Base-by-base conservation (phyloP, 2,329 filamentous ascomycete genomes). In the Aspergillus pseudotamarii region DNA sequence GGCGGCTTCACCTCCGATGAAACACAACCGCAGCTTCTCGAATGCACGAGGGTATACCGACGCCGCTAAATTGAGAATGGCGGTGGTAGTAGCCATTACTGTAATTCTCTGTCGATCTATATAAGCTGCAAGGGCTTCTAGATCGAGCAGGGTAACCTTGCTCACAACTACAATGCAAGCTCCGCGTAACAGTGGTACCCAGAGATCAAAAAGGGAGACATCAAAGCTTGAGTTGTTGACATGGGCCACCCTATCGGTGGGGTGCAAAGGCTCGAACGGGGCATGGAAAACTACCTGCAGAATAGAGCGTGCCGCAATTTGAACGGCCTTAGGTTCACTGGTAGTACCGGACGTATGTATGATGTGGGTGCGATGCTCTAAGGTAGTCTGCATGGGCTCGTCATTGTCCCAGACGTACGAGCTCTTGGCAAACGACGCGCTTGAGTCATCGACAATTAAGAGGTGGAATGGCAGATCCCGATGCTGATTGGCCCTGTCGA, bases 141-240 rank as follows among this genome's bases (percentile, higher is more conserved):
- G 28, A 32, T 51, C 48, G 8, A 51, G 28, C 26, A 51, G 11
- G 10, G 30, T 23, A 5, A 11, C 10, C 8, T 51, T 51, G 48
- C 28, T 51, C 30, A 51, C 48, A 16, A 68, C 58, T 2, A 55
- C 66, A 32, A 72, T 67, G 2, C 36, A 16, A 26, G 69, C 69
- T 6, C 71, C 71, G 6, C 60, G 60, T 2, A 69, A 54, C 0
- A 68, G 61, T 6, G 68, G 62, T 6, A 51, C 66, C 71, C 71
- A 73, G 12, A 73, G 65, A 16, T 73, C 70, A 34, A 72, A 70
- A 16, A 73, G 59, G 4, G 70, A 63, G 3, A 73, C 64, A 46
- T 73, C 71, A 48, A 73, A 73, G n/a, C 69, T 67, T 41, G 64
- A 63, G 38, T 65, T 72, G 45, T 71, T 71, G 23, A 64, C 58